A percentile compares a stretch with the other conserved stretches of the same genome.
Conservation (phyloP, 208 protist species). For the Entamoeba histolytica region DNA sequence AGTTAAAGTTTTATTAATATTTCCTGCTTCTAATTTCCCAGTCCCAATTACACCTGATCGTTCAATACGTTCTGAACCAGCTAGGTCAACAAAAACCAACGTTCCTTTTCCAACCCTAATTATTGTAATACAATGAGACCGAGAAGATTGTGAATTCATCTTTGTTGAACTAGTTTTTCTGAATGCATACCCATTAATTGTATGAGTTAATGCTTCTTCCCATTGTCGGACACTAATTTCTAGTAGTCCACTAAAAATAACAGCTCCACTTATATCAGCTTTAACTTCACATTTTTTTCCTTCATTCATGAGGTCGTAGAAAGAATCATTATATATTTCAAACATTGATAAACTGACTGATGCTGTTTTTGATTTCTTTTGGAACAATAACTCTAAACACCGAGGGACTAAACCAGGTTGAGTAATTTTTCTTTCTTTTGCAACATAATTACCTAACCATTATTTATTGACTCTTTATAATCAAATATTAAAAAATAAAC, state of each 20-base stretch:
- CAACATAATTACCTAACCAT: neutral
- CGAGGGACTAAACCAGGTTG: neutral
- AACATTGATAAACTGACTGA: neutral
- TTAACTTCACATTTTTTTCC: neutral
- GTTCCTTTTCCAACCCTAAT: constrained; percentile 20
- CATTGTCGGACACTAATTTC: neutral
- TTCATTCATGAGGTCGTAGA: neutral
- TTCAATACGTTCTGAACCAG: constrained; percentile 50
- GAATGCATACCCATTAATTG: neutral
- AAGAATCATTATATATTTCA: neutral
- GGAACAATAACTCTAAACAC: neutral
- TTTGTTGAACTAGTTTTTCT: neutral
- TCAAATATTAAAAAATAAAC: no score
- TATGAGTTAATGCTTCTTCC: neutral
- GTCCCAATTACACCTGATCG: constrained; percentile 20
- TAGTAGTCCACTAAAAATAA: neutral
- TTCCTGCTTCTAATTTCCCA: constrained; percentile 46
- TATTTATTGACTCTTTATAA: no score
- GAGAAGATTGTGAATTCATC: neutral
- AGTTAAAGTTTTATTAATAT: constrained; percentile 62
- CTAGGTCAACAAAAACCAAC: constrained; percentile 54
- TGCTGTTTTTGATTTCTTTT: neutral
- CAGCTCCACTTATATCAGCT: neutral
- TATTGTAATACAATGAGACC: neutral
- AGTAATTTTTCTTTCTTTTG: neutral